Percentiles rank a stretch among this genome's conserved stretches.
Conservation (phyloP, 371 early-diverging fungal genomes). For the Lichtheimia hyalospora region DNA sequence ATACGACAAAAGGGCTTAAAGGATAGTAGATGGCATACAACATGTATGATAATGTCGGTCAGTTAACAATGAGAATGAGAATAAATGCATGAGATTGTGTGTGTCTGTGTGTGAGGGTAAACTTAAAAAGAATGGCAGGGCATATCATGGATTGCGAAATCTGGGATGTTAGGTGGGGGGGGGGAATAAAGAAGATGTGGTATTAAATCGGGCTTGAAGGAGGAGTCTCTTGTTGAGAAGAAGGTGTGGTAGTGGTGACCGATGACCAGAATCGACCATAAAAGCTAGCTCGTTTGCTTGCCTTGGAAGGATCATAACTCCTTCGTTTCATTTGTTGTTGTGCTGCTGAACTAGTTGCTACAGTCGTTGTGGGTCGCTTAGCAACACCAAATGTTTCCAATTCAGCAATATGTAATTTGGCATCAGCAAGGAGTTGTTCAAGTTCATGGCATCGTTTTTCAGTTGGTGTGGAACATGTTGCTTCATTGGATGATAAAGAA, state of each 20-base stretch:
- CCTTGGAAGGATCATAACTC: slow-evolving; percentile 6
- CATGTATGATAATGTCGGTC: no score
- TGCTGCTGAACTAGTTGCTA: not conserved
- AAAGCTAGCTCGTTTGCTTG: slow-evolving; percentile 22
- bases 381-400: slow-evolving; percentile 22
- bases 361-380: not conserved
- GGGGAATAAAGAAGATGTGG: not conserved
- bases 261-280: slow-evolving; percentile 25
- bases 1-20: no score
- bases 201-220: slow-evolving; percentile 20
- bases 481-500: not conserved
- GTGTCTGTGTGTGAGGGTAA: no score
- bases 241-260: not conserved
- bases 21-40: no score
- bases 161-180: not conserved
- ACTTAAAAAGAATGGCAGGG: not conserved
- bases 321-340: slow-evolving; percentile 11
- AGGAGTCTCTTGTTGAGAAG: slow-evolving; percentile 20
- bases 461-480: slow-evolving; percentile 2
- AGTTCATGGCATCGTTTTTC: slow-evolving; percentile 25
- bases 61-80: no score
- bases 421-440: slow-evolving; percentile 29
- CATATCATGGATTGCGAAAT: not conserved
- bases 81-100: no score
- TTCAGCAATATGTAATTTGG: slow-evolving; percentile 29